Base-by-base conservation (phyloP, 805 yeast species). In the Huiozyma naganishii region DNA sequence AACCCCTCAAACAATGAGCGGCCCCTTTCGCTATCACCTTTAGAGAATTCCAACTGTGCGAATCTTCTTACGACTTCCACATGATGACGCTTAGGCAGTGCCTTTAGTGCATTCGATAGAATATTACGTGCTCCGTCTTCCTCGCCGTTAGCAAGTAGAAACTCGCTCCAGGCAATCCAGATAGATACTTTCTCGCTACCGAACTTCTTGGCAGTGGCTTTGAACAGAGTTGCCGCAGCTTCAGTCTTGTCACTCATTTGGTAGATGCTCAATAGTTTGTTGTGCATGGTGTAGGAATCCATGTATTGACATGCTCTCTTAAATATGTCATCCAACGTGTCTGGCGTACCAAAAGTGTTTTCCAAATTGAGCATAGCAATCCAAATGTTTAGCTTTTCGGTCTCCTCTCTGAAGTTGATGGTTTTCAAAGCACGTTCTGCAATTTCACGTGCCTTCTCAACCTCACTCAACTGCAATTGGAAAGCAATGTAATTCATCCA, bases 401-500 rank as follows among this genome's bases (percentile, higher is more conserved):
- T 81, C 64, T 92, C 97, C 57, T 89, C 96, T 57, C 96, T 77
- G 66, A 80, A 86, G 55, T 77, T 79, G 53, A 92, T 94, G 6
- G 92, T 81, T 68, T 85, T 85, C 59, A 92, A 73, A 2, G 97
- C 98, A 49, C 98, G 77, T 54, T 82, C 84, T 38, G 86, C 97
- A 54, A 92, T 78, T 61, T 86, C 95, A 54, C 98, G 79, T 7
- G 97, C 96, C 65, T 85, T 87, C 34, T 90, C 97, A 46, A 88
- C 70, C 64, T 92, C 98, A 69, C 95, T 84, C 49, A 90, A 71
- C 64, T 89, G 96, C 50, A 92, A 72, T 65, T 89, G 95, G 82
- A 90, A 92, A 4, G 97, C 89, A 96, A 92, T 92, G 67, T 84
- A 92, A 66, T 89, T 86, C 85, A 92, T 90, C 98, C 98, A 92